Conservation (phyloP, 148 eudicot species). For the Arbutus unedo region DNA sequence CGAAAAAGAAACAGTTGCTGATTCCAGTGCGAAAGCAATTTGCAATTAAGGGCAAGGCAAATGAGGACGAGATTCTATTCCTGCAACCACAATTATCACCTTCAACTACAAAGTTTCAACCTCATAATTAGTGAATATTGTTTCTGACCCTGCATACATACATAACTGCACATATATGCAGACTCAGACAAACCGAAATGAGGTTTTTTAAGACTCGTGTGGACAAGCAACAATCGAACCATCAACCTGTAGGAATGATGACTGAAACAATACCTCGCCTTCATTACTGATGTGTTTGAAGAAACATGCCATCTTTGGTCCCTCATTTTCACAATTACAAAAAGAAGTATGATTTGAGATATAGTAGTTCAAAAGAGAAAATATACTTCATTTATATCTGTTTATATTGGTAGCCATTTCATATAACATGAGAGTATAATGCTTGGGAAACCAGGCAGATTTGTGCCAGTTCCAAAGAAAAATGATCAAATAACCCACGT, state of each 20-base stretch:
- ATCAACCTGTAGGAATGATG: constrained; percentile 58
- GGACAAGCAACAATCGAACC: constrained; percentile 90
- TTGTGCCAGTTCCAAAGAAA: neutral
- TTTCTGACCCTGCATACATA: neutral
- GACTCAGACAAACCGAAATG: neutral
- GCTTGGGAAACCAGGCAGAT: neutral
- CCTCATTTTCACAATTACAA: constrained; percentile 10
- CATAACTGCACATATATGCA: neutral
- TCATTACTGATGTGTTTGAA: constrained; percentile 24
- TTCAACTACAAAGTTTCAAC: neutral
- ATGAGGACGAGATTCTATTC: neutral
- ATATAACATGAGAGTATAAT: neutral
- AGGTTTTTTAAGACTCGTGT: constrained; percentile 23
- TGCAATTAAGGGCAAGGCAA: neutral
- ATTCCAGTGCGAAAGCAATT: neutral
- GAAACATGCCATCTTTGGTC: constrained; percentile 18
- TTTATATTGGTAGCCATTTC: neutral
- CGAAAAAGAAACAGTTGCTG: neutral
- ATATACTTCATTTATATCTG: neutral
- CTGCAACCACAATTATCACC: neutral
- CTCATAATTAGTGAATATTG: neutral
- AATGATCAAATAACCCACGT: neutral
- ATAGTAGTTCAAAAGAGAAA: neutral
- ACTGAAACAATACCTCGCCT: constrained; percentile 89
- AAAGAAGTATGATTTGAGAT: constrained; percentile 14